Base-by-base conservation (phyloP, 306 rosid genomes). In the Sicyos baderoa region DNA sequence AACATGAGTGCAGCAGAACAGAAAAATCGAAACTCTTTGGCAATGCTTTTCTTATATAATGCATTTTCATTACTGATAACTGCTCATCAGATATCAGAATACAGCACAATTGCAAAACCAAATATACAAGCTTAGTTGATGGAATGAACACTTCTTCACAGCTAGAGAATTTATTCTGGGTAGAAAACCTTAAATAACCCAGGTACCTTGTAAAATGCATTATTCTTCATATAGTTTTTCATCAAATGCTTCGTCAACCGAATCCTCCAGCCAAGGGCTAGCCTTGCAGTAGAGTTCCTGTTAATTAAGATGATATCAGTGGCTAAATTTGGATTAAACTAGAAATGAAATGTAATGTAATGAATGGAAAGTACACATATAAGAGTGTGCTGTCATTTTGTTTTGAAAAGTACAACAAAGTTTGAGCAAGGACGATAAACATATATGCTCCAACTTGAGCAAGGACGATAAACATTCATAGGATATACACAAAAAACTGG, bases 201-300 rank as follows among this genome's bases (percentile, higher is more conserved):
- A 25, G 32, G 63, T 80, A 93, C 99, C 99, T 93, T 93, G 80
- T 93, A 93, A 79, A 93, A 90, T 23, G 96, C 97, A 81, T 93
- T 93, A 77, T 81, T 88, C 86, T 83, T 82, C 87, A 88, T 78
- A 76, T 93, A 93, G 75, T 82, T 85, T 71, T 86, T 86, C 49
- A 90, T 86, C 58, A 93, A 86, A 83, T 93, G 97, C 64, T 88
- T 84, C 19, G 99, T 93, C 89, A 93, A 86, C 54, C 96, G 91
- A 74, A 88, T 88, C 82, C 99, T 86, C 97, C 99, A 90, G 71
- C 97, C 96, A 71, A 93, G 94, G 74, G 99, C 99, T 78, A 93
- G 77, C 85, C 85, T 86, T 72, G 96, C 83, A 68, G 86, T 93
- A 82, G 86, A 77, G 87, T 90, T 90, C 85, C 99, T 93, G 88